Evolutionary conservation across 2,329 filamentous ascomycete species (phyloP), one percentile per base, ranked within the genome.

Genomic region (Pestalotiopsis sp.): DNA sequence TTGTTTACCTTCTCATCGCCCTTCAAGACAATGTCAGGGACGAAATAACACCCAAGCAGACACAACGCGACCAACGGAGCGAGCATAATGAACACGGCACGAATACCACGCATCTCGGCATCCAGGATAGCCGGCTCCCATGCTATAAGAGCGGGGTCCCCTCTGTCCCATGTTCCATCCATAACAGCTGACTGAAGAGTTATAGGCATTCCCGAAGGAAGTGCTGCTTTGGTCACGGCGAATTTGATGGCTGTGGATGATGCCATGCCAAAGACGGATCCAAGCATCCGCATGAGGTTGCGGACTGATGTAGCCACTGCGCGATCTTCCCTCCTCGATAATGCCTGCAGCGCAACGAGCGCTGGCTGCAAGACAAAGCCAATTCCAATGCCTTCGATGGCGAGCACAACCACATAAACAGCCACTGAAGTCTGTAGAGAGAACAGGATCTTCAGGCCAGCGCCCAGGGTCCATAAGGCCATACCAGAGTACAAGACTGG

Each of bases 331-430:
- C 20, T 45, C 25, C 52, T 68, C 1, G 72, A 74, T 3, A 75
- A 62, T 13, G 76, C 75, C 45, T 78, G 73, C 9, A 78, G 41
- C 2, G 72, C 76, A n/a, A 78, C 75, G 3, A 78, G 69, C 49
- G 70, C 75, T 61, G 73, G 75, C 36, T 78, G 75, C 41, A 73
- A 71, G n/a, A 75, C 70, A 23, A 72, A 75, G 9, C 75, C 75
- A n/a, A 77, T 70, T 3, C 76, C 76, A 4, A 68, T 58, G 1
- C 75, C 76, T 69, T 78, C 75, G 20, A 78, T 75, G 23, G 71
- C 58, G 12, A 76, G 56, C 2, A 71, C 70, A 20, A 72, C 58
- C 3, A 75, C 69, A 41, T 73, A 75, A 14, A 74, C 68, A 38
- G 56, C 65, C 11, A 71, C 13, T 0, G 72, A 66, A 0, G 74